A percentile compares a stretch with the other conserved stretches of the same genome.
Evolutionary conservation across 2,329 filamentous ascomycete species (phyloP).

Genomic region (Verticillium klebahnii): DNA sequence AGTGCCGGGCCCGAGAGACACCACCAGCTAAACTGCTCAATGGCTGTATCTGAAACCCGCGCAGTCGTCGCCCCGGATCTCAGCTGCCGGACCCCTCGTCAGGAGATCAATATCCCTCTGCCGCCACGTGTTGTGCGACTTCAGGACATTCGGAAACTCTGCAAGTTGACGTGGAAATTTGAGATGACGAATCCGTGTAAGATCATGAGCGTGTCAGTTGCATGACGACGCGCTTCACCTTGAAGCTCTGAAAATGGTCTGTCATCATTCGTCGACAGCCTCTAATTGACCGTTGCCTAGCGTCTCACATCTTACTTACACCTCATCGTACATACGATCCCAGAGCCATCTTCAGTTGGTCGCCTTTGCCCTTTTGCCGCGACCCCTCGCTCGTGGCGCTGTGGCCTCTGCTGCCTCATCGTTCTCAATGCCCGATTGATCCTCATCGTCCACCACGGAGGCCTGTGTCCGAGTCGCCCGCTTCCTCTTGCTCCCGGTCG

Average conservation of each 20-base stretch:
- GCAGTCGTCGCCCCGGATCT: not conserved
- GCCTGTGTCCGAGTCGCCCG: not conserved
- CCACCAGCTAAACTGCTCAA: not conserved
- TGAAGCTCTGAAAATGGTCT: not conserved
- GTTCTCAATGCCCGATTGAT: conserved; percentile 2
- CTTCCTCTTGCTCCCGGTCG: conserved; percentile 10
- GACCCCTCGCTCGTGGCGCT: not conserved
- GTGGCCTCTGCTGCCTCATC: not conserved
- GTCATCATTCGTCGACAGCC: not conserved
- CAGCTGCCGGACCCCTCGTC: not conserved
- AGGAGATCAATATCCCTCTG: not conserved
- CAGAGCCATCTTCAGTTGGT: not conserved
- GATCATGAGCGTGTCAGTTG: not conserved
- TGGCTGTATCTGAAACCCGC: not conserved
- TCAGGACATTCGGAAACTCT: not conserved
- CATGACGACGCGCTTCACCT: not conserved
- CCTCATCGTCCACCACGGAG: not conserved
- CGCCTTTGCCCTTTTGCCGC: conserved; percentile 11
- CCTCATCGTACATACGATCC: not conserved
- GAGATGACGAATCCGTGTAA: not conserved
- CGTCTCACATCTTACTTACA: not conserved
- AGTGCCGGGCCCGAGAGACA: not conserved
- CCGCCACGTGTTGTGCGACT: not conserved
- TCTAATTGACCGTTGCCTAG: not conserved
- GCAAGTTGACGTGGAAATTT: not conserved